Base-by-base conservation (phyloP, 2,329 filamentous ascomycete species). In the Scorias spongiosa region DNA sequence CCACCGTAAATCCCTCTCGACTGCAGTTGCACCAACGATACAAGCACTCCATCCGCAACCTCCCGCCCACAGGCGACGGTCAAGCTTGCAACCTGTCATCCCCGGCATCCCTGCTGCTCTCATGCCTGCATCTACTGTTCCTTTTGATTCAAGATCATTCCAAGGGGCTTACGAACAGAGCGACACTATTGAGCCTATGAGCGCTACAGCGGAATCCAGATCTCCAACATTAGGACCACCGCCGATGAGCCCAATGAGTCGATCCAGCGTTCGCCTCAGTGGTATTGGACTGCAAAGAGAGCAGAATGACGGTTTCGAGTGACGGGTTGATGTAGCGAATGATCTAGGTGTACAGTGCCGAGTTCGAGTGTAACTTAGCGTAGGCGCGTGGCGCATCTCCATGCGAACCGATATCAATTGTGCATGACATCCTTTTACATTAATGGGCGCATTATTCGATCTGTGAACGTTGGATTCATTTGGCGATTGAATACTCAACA, bases 1-100 rank as follows among this genome's bases (percentile, higher is more conserved):
- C 32, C 66, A 70, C 46, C 53, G 67, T 34, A 67, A 66, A 57
- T 66, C 63, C 41, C 43, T 70, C 9, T 66, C 67, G 45, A 61
- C 58, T 2, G 47, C 48, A 12, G 47, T 48, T 15, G 39, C 15
- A 36, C 32, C 32, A 36, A 12, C 32, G 5, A 36, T 9, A 36
- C 32, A 36, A 9, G 32, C 12, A 12, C 32, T 5, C 12, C 32
- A 36, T 15, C 20, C 20, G 7, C 20, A 26, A 7, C 11, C 32
- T 36, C 15, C 9, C 9, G 32, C 32, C 9, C 32, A 12, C 5
- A 15, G 32, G 12, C 11, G 32, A 36, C 32, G 32, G 11, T 12
- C 32, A 36, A 36, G 32, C 32, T 15, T 36, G 32, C 32, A 36
- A 9, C 32, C 32, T 5, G 11, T 15, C 11, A 12, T 36, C 9